Base-by-base conservation (phyloP, 1,284 basidiomycete species). In the Volvariella surrecta region DNA sequence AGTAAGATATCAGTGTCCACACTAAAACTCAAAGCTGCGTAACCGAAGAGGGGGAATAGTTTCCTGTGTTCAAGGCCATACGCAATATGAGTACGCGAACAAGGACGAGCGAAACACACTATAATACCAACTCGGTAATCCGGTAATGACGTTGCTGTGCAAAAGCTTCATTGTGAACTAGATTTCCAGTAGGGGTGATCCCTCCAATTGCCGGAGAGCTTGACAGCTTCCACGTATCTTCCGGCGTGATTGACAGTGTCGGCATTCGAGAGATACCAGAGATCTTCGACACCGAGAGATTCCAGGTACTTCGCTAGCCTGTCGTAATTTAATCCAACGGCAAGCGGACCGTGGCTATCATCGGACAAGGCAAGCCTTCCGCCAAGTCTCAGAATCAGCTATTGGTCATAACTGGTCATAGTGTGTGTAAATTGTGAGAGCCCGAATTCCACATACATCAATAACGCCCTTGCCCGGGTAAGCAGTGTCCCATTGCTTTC, bases 291-390 rank as follows among this genome's bases (percentile, higher is more conserved):
- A 2, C 73, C 74, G 17, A 76, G 57, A 1, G 62, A 59, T 43
- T 67, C 59, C n/a, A 94, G 68, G 59, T 98, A 98, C 4, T 73
- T 65, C 35, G 69, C 68, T 51, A 88, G 60, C 11, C 74, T 71
- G 43, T 66, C 52, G 55, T 96, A 99, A 61, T 97, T 93, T 43
- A 93, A 67, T 0, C 90, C 95, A 35, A 99, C 92, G 13, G 82
- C 81, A 31, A 81, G 74, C 1, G 90, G 84, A 0, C 92, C 92
- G 56, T 99, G 95, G 45, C 93, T 95, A 62, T 99, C 95, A 60
- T 99, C 95, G 1, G 94, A 98, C 15, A 98, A 71, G 16, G 86
- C 80, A 46, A 98, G 74, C 17, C 79, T 74, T 0, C 95, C 95
- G 4, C 73, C 74, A 30, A 70, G 58, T 15, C 68, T 55, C 10